phyloP scores from a whole-genome alignment of 1,284 basidiomycete genomes.

The Trichosporon inkin region DNA sequence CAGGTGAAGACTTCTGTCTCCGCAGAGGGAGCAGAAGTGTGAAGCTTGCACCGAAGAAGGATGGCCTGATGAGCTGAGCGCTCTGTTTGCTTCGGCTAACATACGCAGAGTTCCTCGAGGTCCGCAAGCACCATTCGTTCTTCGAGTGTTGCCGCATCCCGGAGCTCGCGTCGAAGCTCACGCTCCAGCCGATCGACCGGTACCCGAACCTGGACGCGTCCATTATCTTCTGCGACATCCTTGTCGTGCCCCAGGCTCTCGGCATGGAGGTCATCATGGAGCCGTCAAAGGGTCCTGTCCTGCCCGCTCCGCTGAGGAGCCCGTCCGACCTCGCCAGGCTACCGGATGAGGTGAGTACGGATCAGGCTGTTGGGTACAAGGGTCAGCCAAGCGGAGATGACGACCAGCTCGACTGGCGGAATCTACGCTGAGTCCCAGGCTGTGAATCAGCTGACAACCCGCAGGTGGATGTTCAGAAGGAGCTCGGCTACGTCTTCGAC shows the following conservation, averaged over 20 bases:
- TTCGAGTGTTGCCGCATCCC: slow-evolving; percentile 91
- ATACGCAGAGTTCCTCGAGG: slow-evolving; percentile 70
- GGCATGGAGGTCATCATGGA: slow-evolving; percentile 93
- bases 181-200: slow-evolving; percentile 83
- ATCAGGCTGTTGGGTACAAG: neutral
- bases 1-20: no score
- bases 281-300: slow-evolving; percentile 67
- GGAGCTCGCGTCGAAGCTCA: slow-evolving; percentile 75
- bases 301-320: slow-evolving; percentile 73
- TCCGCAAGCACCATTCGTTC: slow-evolving; percentile 80
- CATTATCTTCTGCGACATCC: slow-evolving; percentile 95
- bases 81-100: no score
- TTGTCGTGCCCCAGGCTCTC: slow-evolving; percentile 92
- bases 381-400: no score
- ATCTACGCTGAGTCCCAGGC: no score
- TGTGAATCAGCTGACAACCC: neutral
- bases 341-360: slow-evolving; percentile 41
- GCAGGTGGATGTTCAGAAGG: slow-evolving; percentile 68
- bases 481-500: slow-evolving; percentile 84
- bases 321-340: slow-evolving; percentile 69
- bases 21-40: no score
- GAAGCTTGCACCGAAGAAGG: no score
- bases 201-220: slow-evolving; percentile 82
- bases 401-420: no score
- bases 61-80: no score